These are phyloP conservation scores for Calonectria honghensis DNA, from an alignment of 2,329 filamentous ascomycete genomes.

Conservation along the genomic window DNA sequence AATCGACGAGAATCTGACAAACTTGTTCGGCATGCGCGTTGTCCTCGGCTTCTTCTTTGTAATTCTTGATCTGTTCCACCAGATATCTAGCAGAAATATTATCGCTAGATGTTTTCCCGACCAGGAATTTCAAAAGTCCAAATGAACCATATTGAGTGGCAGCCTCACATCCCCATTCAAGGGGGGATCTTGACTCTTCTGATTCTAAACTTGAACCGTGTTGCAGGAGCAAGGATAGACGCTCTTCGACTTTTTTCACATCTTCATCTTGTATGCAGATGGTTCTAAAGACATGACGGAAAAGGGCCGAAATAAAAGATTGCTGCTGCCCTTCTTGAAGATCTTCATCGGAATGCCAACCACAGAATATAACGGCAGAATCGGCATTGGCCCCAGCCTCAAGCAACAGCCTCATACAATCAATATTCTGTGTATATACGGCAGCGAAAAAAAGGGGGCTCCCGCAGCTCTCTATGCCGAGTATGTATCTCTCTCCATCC, in stretches of 20 bases:
- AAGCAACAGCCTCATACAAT: constrained; percentile 28
- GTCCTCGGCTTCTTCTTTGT: neutral
- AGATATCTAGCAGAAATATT: constrained; percentile 30
- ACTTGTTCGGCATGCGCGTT: neutral
- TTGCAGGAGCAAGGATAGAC: constrained; percentile 30
- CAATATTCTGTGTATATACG: neutral
- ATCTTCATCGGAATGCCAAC: neutral
- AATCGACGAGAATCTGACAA: neutral
- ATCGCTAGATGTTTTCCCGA: constrained; percentile 6
- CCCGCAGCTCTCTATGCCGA: constrained; percentile 19
- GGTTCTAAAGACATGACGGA: constrained; percentile 15
- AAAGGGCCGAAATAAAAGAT: constrained; percentile 36
- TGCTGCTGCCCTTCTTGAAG: neutral
- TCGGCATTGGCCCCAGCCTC: constrained; percentile 32
- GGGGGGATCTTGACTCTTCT: constrained; percentile 11
- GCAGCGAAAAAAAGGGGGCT: constrained; percentile 39
- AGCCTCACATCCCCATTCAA: constrained; percentile 33
- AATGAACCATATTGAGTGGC: constrained; percentile 1
- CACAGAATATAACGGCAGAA: neutral
- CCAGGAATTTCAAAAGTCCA: constrained; percentile 29
- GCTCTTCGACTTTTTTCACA: neutral
- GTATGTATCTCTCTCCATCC: constrained; percentile 6
- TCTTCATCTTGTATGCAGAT: neutral
- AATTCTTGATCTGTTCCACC: neutral
- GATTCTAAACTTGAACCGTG: constrained; percentile 31